Evolutionary conservation across 352 stramenopile species (phyloP).

Genomic region (Pythium angustatum): DNA sequence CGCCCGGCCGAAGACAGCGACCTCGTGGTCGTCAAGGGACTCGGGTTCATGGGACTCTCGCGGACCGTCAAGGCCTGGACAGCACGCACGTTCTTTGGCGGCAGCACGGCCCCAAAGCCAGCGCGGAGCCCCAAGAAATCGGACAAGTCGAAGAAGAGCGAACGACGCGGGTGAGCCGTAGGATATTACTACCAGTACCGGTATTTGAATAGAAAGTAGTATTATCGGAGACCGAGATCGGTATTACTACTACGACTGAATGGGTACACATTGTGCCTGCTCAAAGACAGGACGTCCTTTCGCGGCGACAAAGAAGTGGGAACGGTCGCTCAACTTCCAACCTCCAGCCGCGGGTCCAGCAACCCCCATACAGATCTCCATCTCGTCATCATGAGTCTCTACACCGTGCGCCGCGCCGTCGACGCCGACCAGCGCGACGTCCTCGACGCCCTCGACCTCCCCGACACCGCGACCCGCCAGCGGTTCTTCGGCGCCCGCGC

Average conservation of each 20-base stretch:
- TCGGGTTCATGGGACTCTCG: conserved; percentile 46
- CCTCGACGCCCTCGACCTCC: conserved; percentile 53
- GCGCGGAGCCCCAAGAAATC: conserved; percentile 3
- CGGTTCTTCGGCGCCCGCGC: conserved; percentile 56
- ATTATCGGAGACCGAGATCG: conserved; percentile 7
- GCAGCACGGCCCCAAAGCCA: neutral
- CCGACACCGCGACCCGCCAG: conserved; percentile 56
- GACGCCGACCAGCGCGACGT: conserved; percentile 64
- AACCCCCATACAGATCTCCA: neutral
- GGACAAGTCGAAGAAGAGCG: conserved; percentile 19
- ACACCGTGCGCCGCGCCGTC: conserved; percentile 56
- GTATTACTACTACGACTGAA: too few species aligned
- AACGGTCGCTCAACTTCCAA: too few species aligned
- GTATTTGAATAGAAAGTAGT: too few species aligned
- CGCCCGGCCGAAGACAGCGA: conserved; percentile 24
- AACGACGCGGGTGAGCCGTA: neutral
- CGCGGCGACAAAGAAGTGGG: too few species aligned
- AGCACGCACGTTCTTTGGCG: conserved; percentile 16
- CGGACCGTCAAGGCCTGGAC: conserved; percentile 21
- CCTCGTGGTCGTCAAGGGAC: conserved; percentile 54
- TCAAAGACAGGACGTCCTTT: too few species aligned
- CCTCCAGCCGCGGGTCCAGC: neutral
- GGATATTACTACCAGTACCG: too few species aligned
- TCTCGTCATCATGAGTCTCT: conserved; percentile 18
- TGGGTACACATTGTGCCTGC: too few species aligned